These are phyloP conservation scores for Suhomyces sp. DNA, from an alignment of 805 yeast species.

Conservation along the genomic window DNA sequence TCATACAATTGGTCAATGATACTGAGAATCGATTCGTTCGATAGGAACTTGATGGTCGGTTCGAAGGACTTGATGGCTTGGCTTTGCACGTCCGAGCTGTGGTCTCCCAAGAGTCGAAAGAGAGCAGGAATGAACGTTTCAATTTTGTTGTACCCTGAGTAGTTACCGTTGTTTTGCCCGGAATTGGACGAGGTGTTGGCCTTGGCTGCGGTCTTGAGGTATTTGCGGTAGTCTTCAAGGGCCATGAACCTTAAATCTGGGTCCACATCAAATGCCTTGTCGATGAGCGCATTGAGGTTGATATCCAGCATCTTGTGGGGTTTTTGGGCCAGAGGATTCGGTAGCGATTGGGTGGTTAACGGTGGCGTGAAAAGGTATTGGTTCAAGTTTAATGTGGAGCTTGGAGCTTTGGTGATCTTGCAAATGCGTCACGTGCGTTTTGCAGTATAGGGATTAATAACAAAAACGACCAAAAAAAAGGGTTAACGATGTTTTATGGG, in stretches of 20 bases:
- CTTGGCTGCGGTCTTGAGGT: slow-evolving; percentile 17
- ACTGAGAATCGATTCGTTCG: slow-evolving; percentile 27
- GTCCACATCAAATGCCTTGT: slow-evolving; percentile 62
- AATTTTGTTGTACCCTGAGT: slow-evolving; percentile 7
- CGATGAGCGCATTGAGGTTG: slow-evolving; percentile 32
- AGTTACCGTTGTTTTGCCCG: neutral
- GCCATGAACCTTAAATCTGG: slow-evolving; percentile 88
- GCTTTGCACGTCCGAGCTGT: slow-evolving; percentile 69
- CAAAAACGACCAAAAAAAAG: too few species aligned
- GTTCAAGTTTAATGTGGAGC: too few species aligned
- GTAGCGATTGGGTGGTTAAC: neutral
- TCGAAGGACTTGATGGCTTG: slow-evolving; percentile 65
- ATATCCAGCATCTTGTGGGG: slow-evolving; percentile 21
- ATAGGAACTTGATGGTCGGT: slow-evolving; percentile 42
- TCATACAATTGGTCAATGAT: slow-evolving; percentile 31
- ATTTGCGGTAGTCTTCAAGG: slow-evolving; percentile 63
- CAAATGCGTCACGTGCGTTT: too few species aligned
- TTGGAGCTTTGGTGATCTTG: too few species aligned
- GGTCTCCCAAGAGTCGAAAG: slow-evolving; percentile 52
- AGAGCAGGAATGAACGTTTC: slow-evolving; percentile 37
- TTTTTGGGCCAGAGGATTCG: neutral
- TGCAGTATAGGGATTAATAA: too few species aligned
- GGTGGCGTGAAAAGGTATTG: neutral
- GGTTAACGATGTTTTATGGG: too few species aligned
- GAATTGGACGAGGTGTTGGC: slow-evolving; percentile 1